Evolutionary conservation across 345 rosid genomes (phyloP), one percentile per base, ranked within the genome.

Genomic region (Linum lewisii): DNA sequence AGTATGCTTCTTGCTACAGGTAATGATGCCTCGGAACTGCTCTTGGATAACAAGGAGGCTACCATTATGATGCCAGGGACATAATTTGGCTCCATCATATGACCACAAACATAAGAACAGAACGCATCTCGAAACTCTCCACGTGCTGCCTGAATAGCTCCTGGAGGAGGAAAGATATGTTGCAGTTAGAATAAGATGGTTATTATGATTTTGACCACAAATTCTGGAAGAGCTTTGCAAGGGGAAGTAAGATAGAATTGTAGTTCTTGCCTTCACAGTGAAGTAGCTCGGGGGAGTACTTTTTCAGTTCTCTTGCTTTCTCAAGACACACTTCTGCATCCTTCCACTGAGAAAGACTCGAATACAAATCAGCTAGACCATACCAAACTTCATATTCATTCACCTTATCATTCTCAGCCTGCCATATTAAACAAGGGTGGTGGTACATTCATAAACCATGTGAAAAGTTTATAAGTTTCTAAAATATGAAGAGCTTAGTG

Each of bases 371-470:
- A 42, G 96, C 96, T 36, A 92, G 87, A 53, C 90, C 96, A 72
- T 83, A 85, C 96, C 96, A 92, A 63, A 86, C 95, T 77, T 92
- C 95, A 70, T 86, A 88, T 73, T 88, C 98, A 54, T 79, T 72
- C 54, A 78, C 78, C 74, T 73, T 84, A 63, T 79, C 79, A 67
- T 84, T 84, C 71, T 75, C 92, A 34, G 71, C 76, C 87, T 91
- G 64, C 65, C 59, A 71, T 20, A 16, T 37, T 51, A 26, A 7
- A 10, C 10, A 29, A 29, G 4, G 2, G 5, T 29, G n/a, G n/a
- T 29, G 34, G 34, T 29, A 5, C 34, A 8, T 29, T 29, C 34
- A 29, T 5, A 29, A 29, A 29, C 34, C 34, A 29, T 29, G 1
- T 29, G 32, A 26, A 4, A 3, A 29, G 34, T 8, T 1, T 29